Conservation (phyloP, 208 protist species). For the Blastocrithidia nonstop region DNA sequence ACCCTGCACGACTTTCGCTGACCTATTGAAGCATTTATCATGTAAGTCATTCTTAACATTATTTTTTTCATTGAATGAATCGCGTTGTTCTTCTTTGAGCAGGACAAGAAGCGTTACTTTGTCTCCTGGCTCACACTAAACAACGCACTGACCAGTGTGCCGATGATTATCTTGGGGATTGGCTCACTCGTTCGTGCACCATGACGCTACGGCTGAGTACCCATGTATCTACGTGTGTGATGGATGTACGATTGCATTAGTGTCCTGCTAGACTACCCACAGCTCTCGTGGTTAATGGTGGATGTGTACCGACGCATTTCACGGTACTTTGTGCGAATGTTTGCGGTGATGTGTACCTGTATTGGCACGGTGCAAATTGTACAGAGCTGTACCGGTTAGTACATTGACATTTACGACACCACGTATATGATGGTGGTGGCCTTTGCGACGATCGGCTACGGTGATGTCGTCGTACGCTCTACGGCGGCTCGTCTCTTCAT, state of each 20-base stretch:
- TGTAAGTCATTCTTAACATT: slow-evolving; percentile 49
- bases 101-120: slow-evolving; percentile 44
- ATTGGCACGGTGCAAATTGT: slow-evolving; percentile 60
- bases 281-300: slow-evolving; percentile 25
- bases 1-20: slow-evolving; percentile 26
- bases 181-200: slow-evolving; percentile 20
- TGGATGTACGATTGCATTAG: slow-evolving; percentile 47
- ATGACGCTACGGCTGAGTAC: slow-evolving; percentile 49
- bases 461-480: slow-evolving; percentile 30
- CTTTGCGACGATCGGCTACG: slow-evolving; percentile 67
- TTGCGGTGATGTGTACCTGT: slow-evolving; percentile 56
- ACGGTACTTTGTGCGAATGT: slow-evolving; percentile 38
- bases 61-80: slow-evolving; percentile 63
- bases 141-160: slow-evolving; percentile 52
- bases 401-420: slow-evolving; percentile 51
- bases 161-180: slow-evolving; percentile 63
- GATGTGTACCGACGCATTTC: slow-evolving; percentile 44
- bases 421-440: slow-evolving; percentile 56
- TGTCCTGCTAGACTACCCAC: slow-evolving; percentile 54
- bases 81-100: slow-evolving; percentile 37
- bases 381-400: slow-evolving; percentile 28
- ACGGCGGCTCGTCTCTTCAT: slow-evolving; percentile 52
- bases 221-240: slow-evolving; percentile 75
- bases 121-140: slow-evolving; percentile 48
- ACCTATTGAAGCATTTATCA: slow-evolving; percentile 28